These are phyloP conservation scores for Yamadazyma sp. DNA, from an alignment of 805 yeast genomes.

Conservation along the genomic window DNA sequence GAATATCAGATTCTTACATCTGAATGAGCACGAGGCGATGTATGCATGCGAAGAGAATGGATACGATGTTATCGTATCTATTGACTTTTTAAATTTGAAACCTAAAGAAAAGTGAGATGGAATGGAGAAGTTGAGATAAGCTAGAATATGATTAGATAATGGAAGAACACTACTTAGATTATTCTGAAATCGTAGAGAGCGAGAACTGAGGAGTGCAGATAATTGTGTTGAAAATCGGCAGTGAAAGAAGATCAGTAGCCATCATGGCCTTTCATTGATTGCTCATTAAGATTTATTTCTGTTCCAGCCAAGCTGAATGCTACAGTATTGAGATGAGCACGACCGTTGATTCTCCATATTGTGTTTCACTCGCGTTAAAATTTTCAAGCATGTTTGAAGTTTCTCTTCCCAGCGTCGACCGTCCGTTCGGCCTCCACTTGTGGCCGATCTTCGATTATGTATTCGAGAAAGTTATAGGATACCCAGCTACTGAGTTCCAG, in stretches of 20 bases:
- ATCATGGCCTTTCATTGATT: too few relatives aligned
- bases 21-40: slow-evolving; percentile 88
- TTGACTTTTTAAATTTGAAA: slow-evolving; percentile 78
- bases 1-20: slow-evolving; percentile 83
- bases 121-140: slow-evolving; percentile 1
- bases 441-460: slow-evolving; percentile 66
- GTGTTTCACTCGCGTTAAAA: too few relatives aligned
- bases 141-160: neutral
- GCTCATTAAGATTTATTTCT: too few relatives aligned
- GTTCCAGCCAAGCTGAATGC: too few relatives aligned
- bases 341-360: too few relatives aligned
- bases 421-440: slow-evolving; percentile 58
- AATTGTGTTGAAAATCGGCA: too few relatives aligned
- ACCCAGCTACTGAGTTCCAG: slow-evolving; percentile 64
- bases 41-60: slow-evolving; percentile 93
- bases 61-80: slow-evolving; percentile 84
- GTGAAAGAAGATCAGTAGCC: too few relatives aligned
- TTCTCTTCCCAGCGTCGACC: slow-evolving; percentile 36
- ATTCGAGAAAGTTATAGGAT: slow-evolving; percentile 47
- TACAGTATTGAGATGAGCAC: too few relatives aligned
- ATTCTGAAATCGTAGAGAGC: too few relatives aligned
- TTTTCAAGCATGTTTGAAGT: slow-evolving; percentile 21
- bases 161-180: neutral
- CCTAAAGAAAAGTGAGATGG: slow-evolving; percentile 24
- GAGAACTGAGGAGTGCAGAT: too few relatives aligned